Evolutionary conservation across 2,329 filamentous ascomycete species (phyloP).

Genomic region (Dryadomyces quercivorus): DNA sequence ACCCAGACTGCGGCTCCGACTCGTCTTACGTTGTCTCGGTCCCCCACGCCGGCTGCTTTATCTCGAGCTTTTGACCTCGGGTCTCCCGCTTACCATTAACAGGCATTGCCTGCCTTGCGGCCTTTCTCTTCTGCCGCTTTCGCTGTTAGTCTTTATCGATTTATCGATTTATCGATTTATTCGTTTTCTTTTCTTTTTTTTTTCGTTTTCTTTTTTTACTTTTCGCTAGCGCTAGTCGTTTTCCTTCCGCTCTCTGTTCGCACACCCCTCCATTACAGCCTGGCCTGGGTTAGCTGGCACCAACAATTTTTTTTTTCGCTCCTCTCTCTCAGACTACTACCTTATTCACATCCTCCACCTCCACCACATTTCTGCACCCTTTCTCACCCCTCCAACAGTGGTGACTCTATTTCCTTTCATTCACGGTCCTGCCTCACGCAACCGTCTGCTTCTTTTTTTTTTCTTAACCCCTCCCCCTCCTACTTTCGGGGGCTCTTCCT

Average conservation of each 20-base stretch:
- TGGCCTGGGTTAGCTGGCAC: conserved; percentile 2
- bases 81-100: background rate
- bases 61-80: background rate
- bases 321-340: conserved; percentile 9
- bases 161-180: background rate
- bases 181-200: background rate
- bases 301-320: conserved; percentile 7
- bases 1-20: background rate
- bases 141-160: background rate
- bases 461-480: background rate
- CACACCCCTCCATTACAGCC: conserved; percentile 2
- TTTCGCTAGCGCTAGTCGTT: background rate
- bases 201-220: background rate
- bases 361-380: background rate
- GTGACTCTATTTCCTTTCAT: background rate
- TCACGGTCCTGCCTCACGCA: background rate
- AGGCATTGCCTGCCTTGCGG: background rate
- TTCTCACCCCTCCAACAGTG: conserved; percentile 4
- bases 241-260: background rate
- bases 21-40: background rate
- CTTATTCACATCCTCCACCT: conserved; percentile 5
- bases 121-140: background rate
- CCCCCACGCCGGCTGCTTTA: background rate
- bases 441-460: background rate
- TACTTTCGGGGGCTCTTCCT: conserved; percentile 1